Percentiles rank a stretch among this genome's conserved stretches.
Conservation (phyloP, 2,329 filamentous ascomycete genomes). For the Nothophaeocryptopus gaeumannii region DNA sequence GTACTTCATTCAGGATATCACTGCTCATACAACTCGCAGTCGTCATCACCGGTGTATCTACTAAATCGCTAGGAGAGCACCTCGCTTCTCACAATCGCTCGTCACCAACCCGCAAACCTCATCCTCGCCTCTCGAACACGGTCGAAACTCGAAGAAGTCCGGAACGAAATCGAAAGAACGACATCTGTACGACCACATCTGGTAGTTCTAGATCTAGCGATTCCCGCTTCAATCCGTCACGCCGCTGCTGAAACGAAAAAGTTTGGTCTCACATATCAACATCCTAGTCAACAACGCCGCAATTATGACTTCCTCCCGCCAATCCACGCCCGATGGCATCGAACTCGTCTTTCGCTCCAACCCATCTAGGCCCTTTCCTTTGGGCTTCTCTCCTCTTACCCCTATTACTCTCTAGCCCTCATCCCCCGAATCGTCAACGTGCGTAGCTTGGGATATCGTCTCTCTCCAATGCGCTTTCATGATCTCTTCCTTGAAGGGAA, state of each 20-base stretch:
- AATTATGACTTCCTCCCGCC: neutral
- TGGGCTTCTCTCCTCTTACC: constrained; percentile 30
- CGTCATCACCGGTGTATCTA: constrained; percentile 9
- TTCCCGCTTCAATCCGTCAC: neutral
- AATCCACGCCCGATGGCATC: constrained; percentile 33
- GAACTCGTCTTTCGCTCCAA: constrained; percentile 54
- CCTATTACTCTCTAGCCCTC: constrained; percentile 11
- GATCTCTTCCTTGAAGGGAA: constrained; percentile 36
- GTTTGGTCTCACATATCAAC: constrained; percentile 3
- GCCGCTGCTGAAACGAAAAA: neutral
- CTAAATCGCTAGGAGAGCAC: constrained; percentile 4
- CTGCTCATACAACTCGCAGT: neutral
- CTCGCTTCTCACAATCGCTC: constrained; percentile 4
- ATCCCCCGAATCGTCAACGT: constrained; percentile 32
- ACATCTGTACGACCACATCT: neutral
- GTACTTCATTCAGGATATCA: neutral
- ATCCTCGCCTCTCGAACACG: constrained; percentile 7
- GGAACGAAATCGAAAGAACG: neutral
- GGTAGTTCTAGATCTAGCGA: constrained; percentile 4
- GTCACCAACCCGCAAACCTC: constrained; percentile 3
- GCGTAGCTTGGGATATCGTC: constrained; percentile 23
- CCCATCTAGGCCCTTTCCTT: constrained; percentile 55
- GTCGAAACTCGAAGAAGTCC: constrained; percentile 1
- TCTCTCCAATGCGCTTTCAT: constrained; percentile 34
- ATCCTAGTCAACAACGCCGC: constrained; percentile 12